Conservation (phyloP, 2,329 filamentous ascomycete species). For the Pseudomassariella vexata region DNA sequence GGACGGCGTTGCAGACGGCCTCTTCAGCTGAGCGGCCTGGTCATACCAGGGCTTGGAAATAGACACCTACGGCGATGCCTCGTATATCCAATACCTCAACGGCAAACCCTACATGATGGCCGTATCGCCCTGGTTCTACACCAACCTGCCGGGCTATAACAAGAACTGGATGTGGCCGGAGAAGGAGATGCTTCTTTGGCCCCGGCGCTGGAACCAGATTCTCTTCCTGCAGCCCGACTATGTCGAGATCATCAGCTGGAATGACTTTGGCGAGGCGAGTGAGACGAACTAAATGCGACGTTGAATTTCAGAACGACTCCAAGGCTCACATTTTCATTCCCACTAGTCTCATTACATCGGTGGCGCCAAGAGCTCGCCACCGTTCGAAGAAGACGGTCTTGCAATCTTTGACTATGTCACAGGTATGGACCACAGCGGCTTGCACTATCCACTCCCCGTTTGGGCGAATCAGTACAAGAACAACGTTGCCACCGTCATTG, state of each 20-base stretch:
- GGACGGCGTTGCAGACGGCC: slow-evolving; percentile 24
- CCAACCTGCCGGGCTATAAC: slow-evolving; percentile 46
- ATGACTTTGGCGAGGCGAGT: slow-evolving; percentile 53
- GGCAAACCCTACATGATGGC: slow-evolving; percentile 41
- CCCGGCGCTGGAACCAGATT: slow-evolving; percentile 50
- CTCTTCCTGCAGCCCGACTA: slow-evolving; percentile 39
- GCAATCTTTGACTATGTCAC: slow-evolving; percentile 42
- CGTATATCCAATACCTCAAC: slow-evolving; percentile 8
- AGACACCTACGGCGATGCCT: slow-evolving; percentile 10
- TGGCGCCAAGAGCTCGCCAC: slow-evolving; percentile 32
- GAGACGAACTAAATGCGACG: too few relatives aligned
- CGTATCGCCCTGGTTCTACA: slow-evolving; percentile 56
- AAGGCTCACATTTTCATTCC: too few relatives aligned
- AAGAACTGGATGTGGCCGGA: slow-evolving; percentile 61
- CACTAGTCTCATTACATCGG: slow-evolving; percentile 51
- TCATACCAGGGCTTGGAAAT: slow-evolving; percentile 21
- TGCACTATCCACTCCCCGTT: slow-evolving; percentile 41
- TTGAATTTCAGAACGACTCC: too few relatives aligned
- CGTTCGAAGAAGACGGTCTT: slow-evolving; percentile 25
- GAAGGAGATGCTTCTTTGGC: slow-evolving; percentile 57
- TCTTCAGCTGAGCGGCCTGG: slow-evolving; percentile 33
- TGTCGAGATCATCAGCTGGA: slow-evolving; percentile 42
- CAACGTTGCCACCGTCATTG: slow-evolving; percentile 21
- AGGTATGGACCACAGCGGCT: slow-evolving; percentile 43
- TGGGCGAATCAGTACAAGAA: slow-evolving; percentile 45